Evolutionary conservation across 108 stramenopile species (phyloP).

Genomic region (Mediolabrus comicus): DNA sequence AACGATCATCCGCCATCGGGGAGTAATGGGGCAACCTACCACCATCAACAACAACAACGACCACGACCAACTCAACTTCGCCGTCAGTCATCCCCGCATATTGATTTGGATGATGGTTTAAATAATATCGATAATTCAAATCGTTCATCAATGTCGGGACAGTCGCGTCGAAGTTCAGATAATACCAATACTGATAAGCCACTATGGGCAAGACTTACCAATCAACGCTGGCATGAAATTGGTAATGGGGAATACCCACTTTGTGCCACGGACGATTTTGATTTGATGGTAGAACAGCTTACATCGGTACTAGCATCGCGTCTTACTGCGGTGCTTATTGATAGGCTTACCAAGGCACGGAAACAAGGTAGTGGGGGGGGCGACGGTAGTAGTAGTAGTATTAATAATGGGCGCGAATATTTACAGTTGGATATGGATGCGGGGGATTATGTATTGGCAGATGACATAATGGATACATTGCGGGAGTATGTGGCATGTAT

Average conservation of each 20-base stretch:
- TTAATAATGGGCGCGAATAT: constrained; percentile 10
- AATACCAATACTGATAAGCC: too few relatives aligned
- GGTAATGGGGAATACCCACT: constrained; percentile 24
- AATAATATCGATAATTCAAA: not conserved
- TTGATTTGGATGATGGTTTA: not conserved
- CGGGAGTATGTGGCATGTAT: constrained; percentile 22
- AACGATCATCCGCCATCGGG: too few relatives aligned
- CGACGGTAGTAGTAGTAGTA: not conserved
- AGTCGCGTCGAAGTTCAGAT: too few relatives aligned
- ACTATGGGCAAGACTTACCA: too few relatives aligned
- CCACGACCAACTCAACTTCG: not conserved
- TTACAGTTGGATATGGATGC: constrained; percentile 10
- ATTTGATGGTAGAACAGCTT: constrained; percentile 35
- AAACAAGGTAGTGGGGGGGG: not conserved
- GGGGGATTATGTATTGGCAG: constrained; percentile 22
- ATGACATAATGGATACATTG: constrained; percentile 16
- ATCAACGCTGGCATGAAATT: constrained; percentile 42
- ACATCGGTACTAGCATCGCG: constrained; percentile 12
- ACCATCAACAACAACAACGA: not conserved
- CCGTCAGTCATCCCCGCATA: not conserved
- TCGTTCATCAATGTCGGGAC: not conserved
- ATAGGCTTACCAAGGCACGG: not conserved
- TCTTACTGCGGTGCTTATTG: constrained; percentile 16
- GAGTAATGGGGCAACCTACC: too few relatives aligned
- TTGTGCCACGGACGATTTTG: constrained; percentile 16